Percentiles rank a stretch among this genome's conserved stretches.
These are phyloP conservation scores for Schoenoplectus triqueter DNA, from an alignment of 202 grass and related monocot species.

Conservation along the genomic window DNA sequence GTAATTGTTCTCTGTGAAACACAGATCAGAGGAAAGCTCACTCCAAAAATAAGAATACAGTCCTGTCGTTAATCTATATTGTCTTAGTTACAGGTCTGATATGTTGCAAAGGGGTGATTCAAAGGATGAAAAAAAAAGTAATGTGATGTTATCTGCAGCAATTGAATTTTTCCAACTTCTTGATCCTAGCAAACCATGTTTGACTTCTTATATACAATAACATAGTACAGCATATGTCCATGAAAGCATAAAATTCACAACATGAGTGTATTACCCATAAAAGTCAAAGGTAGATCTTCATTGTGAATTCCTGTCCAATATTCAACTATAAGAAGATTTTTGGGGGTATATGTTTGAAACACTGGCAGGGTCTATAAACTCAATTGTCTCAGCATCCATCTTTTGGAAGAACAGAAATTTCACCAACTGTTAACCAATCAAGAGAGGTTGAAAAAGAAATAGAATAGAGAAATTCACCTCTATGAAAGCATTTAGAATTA, in stretches of 20 bases:
- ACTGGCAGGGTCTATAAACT: too few species aligned
- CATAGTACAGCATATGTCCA: too few species aligned
- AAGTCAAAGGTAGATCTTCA: too few species aligned
- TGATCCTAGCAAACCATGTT: not conserved
- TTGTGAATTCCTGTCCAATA: too few species aligned
- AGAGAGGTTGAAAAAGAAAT: not conserved
- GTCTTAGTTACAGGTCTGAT: not conserved
- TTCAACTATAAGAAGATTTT: too few species aligned
- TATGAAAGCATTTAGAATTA: conserved; percentile 86
- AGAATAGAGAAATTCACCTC: conserved; percentile 57
- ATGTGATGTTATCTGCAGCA: not conserved
- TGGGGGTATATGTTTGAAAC: too few species aligned
- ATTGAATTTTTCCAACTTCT: not conserved
- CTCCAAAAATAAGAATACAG: not conserved
- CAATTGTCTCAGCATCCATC: not conserved
- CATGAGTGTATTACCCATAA: too few species aligned
- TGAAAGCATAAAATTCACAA: too few species aligned
- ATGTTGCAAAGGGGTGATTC: not conserved
- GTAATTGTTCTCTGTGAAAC: not conserved
- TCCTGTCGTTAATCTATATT: not conserved
- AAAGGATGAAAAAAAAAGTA: not conserved
- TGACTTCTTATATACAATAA: too few species aligned
- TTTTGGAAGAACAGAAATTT: not conserved
- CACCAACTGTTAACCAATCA: not conserved
- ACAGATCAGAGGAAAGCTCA: not conserved